These are phyloP conservation scores for Colletotrichum tropicicola DNA, from an alignment of 2,329 filamentous ascomycete species.

Conservation along the genomic window DNA sequence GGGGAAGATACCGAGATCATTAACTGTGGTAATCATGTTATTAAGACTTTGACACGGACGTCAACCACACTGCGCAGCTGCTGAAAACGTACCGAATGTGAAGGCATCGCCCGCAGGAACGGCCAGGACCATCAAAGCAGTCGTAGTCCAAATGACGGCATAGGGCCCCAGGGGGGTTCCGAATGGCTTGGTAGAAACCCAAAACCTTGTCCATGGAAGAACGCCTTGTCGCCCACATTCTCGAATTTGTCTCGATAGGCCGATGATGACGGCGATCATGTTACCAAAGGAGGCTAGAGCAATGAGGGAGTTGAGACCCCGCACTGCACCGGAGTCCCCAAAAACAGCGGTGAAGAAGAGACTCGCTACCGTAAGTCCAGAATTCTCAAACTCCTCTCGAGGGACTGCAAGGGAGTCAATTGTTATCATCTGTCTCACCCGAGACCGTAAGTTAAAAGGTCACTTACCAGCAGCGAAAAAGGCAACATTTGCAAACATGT, in stretches of 20 bases:
- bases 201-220: conserved; percentile 65
- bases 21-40: neutral
- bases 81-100: conserved; percentile 57
- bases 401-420: conserved; percentile 45
- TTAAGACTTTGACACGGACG: neutral
- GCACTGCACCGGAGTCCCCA: conserved; percentile 55
- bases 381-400: conserved; percentile 58
- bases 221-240: conserved; percentile 71
- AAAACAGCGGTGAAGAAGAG: conserved; percentile 69
- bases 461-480: conserved; percentile 62
- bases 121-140: conserved; percentile 66
- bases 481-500: conserved; percentile 65
- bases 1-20: conserved; percentile 63
- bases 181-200: conserved; percentile 70
- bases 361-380: conserved; percentile 62
- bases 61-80: conserved; percentile 37
- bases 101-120: conserved; percentile 72
- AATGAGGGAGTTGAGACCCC: conserved; percentile 65
- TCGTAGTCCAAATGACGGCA: conserved; percentile 63
- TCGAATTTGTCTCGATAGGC: conserved; percentile 62
- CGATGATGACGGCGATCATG: conserved; percentile 62
- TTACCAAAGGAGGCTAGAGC: conserved; percentile 67
- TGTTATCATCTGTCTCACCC: neutral
- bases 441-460: neutral
- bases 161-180: conserved; percentile 70